Percentiles rank a stretch among this genome's conserved stretches.
These are phyloP conservation scores for Zarea fungicola DNA, from an alignment of 2,329 filamentous ascomycete species.

Conservation along the genomic window DNA sequence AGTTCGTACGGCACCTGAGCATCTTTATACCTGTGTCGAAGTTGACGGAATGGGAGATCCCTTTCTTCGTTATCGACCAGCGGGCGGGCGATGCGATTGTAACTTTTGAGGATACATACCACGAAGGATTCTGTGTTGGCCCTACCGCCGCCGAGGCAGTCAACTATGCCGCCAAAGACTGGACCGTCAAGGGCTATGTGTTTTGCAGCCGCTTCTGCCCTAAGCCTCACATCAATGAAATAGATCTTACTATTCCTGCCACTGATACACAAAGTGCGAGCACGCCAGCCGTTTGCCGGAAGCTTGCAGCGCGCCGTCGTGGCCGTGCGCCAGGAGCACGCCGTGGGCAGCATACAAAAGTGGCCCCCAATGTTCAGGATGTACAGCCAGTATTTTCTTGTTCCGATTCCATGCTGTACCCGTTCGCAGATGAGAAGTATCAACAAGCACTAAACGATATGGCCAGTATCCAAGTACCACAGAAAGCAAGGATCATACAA, in stretches of 20 bases:
- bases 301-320: too few relatives aligned
- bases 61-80: not conserved
- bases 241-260: not conserved
- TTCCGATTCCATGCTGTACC: not conserved
- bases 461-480: not conserved
- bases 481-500: slow-evolving; percentile 1
- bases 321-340: too few relatives aligned
- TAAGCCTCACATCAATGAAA: not conserved
- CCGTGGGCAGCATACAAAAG: too few relatives aligned
- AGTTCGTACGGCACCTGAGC: not conserved
- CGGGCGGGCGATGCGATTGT: not conserved
- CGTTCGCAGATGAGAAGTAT: not conserved
- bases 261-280: not conserved
- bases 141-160: not conserved
- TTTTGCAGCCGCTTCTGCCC: not conserved
- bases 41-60: not conserved
- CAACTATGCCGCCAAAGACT: not conserved
- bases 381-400: not conserved
- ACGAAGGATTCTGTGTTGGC: not conserved
- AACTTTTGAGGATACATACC: not conserved
- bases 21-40: not conserved
- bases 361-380: too few relatives aligned
- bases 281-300: not conserved
- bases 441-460: not conserved
- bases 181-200: not conserved